Evolutionary conservation across 192 early-diverging fungal genomes (phyloP).

Genomic region (Backusella tarrabulga): DNA sequence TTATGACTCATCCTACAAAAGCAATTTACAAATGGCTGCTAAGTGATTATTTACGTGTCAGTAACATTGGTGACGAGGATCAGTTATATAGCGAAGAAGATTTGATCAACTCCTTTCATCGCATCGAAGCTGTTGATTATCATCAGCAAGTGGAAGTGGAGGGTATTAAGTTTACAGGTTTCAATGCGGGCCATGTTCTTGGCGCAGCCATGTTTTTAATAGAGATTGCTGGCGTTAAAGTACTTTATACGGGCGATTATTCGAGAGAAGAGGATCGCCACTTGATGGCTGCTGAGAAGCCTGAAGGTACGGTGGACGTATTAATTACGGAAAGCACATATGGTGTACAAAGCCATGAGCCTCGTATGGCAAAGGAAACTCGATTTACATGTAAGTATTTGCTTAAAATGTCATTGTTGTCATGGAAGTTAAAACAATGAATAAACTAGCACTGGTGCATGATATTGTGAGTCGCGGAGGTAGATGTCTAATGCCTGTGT

Average conservation of each 20-base stretch:
- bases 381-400: slow-evolving; percentile 70
- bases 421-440: background rate
- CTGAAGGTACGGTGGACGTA: slow-evolving; percentile 80
- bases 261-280: slow-evolving; percentile 99
- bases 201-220: slow-evolving; percentile 98
- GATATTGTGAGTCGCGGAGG: slow-evolving; percentile 84
- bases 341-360: slow-evolving; percentile 94
- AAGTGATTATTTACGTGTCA: slow-evolving; percentile 92
- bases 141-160: slow-evolving; percentile 96
- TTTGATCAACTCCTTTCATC: slow-evolving; percentile 73
- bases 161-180: slow-evolving; percentile 92
- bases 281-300: slow-evolving; percentile 94
- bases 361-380: slow-evolving; percentile 88
- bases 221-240: slow-evolving; percentile 85
- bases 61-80: slow-evolving; percentile 72
- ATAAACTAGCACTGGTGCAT: slow-evolving; percentile 60
- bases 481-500: slow-evolving; percentile 93
- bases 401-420: background rate
- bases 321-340: slow-evolving; percentile 97
- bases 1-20: slow-evolving; percentile 99
- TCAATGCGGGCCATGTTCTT: slow-evolving; percentile 97
- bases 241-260: slow-evolving; percentile 98
- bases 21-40: slow-evolving; percentile 97
- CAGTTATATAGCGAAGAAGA: slow-evolving; percentile 92
- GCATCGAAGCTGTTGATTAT: slow-evolving; percentile 94